Percentiles rank a stretch among this genome's conserved stretches.
These are phyloP conservation scores for Petasospora fabianii DNA, from an alignment of 1,139 yeast species.

Conservation along the genomic window DNA sequence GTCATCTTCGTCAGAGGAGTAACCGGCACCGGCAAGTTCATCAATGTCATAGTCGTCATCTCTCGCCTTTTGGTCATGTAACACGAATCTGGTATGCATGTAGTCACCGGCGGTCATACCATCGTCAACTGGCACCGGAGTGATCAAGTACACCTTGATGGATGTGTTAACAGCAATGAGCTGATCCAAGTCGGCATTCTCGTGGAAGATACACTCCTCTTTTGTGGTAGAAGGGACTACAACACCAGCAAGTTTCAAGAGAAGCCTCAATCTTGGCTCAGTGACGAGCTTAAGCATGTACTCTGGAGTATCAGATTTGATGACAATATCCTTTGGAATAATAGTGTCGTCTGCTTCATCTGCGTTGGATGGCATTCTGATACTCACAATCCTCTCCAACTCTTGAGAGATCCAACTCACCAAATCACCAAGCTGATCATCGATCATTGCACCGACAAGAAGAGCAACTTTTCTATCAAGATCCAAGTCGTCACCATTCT, in stretches of 20 bases:
- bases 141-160: slow-evolving; percentile 32
- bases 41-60: slow-evolving; percentile 10
- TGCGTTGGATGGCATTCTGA: slow-evolving; percentile 15
- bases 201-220: slow-evolving; percentile 22
- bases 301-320: slow-evolving; percentile 5
- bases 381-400: slow-evolving; percentile 30
- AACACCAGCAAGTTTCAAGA: slow-evolving; percentile 32
- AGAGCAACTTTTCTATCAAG: slow-evolving; percentile 41
- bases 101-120: slow-evolving; percentile 26
- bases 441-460: slow-evolving; percentile 46
- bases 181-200: slow-evolving; percentile 20
- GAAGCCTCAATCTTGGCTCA: slow-evolving; percentile 31
- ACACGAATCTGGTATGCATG: slow-evolving; percentile 12
- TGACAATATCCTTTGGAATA: slow-evolving; percentile 6
- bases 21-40: slow-evolving; percentile 13
- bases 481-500: slow-evolving; percentile 32
- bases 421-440: slow-evolving; percentile 40
- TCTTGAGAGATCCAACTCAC: slow-evolving; percentile 44
- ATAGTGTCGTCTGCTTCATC: neutral
- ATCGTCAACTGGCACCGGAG: slow-evolving; percentile 27
- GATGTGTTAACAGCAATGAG: slow-evolving; percentile 26
- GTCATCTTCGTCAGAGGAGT: slow-evolving; percentile 22
- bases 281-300: slow-evolving; percentile 21
- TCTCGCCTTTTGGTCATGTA: slow-evolving; percentile 9
- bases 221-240: slow-evolving; percentile 20